These are phyloP conservation scores for Aspergillus hiratsukae DNA, from an alignment of 2,329 filamentous ascomycete species.

Conservation along the genomic window DNA sequence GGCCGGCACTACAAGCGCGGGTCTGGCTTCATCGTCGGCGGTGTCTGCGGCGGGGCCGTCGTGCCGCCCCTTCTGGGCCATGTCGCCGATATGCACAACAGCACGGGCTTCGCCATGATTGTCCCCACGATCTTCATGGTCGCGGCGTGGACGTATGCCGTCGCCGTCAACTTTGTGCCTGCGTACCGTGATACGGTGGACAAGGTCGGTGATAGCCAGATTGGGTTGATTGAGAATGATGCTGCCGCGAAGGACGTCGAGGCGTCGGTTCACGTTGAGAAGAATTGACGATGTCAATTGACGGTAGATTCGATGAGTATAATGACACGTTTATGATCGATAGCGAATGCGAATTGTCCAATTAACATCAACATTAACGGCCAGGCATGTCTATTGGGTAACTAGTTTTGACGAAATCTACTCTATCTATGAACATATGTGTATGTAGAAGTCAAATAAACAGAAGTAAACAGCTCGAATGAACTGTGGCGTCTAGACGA, in stretches of 20 bases:
- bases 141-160: slow-evolving; percentile 52
- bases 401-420: background rate
- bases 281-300: slow-evolving; percentile 3
- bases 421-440: background rate
- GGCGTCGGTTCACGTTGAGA: slow-evolving; percentile 6
- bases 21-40: slow-evolving; percentile 66
- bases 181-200: slow-evolving; percentile 61
- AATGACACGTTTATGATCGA: background rate
- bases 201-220: slow-evolving; percentile 43
- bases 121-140: slow-evolving; percentile 62
- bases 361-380: background rate
- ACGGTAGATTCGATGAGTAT: background rate
- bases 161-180: slow-evolving; percentile 63
- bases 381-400: background rate
- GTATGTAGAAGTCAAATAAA: background rate
- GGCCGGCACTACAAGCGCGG: slow-evolving; percentile 74
- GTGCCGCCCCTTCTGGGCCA: slow-evolving; percentile 69
- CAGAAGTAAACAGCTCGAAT: background rate
- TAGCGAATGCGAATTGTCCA: background rate
- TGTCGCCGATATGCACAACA: slow-evolving; percentile 60
- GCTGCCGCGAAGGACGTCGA: slow-evolving; percentile 16
- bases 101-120: slow-evolving; percentile 60
- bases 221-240: slow-evolving; percentile 38
- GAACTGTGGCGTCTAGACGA: background rate
- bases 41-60: slow-evolving; percentile 67